phyloP scores from a whole-genome alignment of 176 grass and related monocot species.

The Alloteropsis semialata region DNA sequence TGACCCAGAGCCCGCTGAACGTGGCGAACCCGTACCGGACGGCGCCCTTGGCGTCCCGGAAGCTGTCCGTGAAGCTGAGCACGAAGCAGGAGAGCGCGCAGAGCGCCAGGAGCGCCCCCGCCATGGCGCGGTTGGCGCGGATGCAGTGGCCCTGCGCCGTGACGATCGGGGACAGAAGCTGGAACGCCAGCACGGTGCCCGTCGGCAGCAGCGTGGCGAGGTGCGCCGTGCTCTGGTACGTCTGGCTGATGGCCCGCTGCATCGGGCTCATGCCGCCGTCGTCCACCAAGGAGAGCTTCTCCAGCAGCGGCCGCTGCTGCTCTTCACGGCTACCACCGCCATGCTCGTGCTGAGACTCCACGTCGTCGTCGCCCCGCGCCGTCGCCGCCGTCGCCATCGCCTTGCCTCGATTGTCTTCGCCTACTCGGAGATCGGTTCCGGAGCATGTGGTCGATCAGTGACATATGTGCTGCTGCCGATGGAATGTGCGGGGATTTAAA shows the following conservation, averaged over 20 bases:
- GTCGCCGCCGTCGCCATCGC: neutral
- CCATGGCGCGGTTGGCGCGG: slow-evolving; percentile 46
- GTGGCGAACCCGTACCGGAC: slow-evolving; percentile 76
- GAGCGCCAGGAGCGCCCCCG: slow-evolving; percentile 46
- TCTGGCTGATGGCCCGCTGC: slow-evolving; percentile 63
- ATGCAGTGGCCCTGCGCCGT: slow-evolving; percentile 57
- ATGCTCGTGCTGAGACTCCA: slow-evolving; percentile 6
- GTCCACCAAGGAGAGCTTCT: neutral
- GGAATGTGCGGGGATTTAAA: slow-evolving; percentile 24
- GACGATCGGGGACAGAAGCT: slow-evolving; percentile 67
- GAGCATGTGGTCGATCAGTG: neutral
- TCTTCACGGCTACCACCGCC: neutral
- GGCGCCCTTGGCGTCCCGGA: slow-evolving; percentile 44
- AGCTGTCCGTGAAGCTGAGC: slow-evolving; percentile 91
- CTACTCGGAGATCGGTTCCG: no score
- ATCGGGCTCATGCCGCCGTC: slow-evolving; percentile 31
- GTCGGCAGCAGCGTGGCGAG: slow-evolving; percentile 79
- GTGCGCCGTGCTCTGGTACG: slow-evolving; percentile 78
- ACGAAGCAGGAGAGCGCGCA: slow-evolving; percentile 81
- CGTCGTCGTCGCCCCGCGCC: neutral
- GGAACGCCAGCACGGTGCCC: slow-evolving; percentile 79
- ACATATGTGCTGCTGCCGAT: neutral
- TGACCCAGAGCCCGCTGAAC: slow-evolving; percentile 56
- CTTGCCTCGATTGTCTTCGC: neutral
- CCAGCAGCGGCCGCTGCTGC: slow-evolving; percentile 52